Evolutionary conservation across 345 rosid genomes (phyloP).

Genomic region (Toxicodendron radicans): DNA sequence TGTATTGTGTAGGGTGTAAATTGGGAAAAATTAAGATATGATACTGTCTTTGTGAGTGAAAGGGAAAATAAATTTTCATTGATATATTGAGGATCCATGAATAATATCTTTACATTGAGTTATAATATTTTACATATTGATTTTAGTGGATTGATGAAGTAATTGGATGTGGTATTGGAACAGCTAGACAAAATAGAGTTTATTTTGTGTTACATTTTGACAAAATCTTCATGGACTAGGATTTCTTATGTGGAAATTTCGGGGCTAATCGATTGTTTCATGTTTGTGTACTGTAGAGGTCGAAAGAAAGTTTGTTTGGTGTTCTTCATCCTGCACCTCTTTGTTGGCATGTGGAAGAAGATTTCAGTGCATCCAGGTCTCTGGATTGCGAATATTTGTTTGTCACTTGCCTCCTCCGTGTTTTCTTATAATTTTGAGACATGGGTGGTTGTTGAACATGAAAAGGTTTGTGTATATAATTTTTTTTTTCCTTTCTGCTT

Average conservation of each 20-base stretch:
- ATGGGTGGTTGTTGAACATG: conserved; percentile 78
- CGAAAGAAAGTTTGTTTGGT: conserved; percentile 71
- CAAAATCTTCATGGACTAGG: background rate
- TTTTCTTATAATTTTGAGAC: conserved; percentile 83
- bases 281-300: conserved; percentile 47
- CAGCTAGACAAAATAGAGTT: background rate
- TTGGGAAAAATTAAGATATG: background rate
- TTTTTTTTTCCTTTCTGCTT: background rate
- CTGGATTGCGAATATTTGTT: conserved; percentile 57
- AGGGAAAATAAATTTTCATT: background rate
- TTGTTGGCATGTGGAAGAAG: conserved; percentile 78
- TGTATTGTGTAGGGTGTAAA: background rate
- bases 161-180: background rate
- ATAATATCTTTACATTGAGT: background rate
- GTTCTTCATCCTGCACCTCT: conserved; percentile 67
- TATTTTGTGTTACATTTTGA: background rate
- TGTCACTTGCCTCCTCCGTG: conserved; percentile 69
- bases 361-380: conserved; percentile 49
- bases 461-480: conserved; percentile 56
- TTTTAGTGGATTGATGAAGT: conserved; percentile 2
- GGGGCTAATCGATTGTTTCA: background rate
- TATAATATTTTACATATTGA: background rate
- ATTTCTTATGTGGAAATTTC: conserved; percentile 1
- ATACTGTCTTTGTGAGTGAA: background rate
- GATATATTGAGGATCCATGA: background rate